Percentiles rank a stretch among this genome's conserved stretches.
Evolutionary conservation across 306 rosid species (phyloP).

Genomic region (Pueraria montana): DNA sequence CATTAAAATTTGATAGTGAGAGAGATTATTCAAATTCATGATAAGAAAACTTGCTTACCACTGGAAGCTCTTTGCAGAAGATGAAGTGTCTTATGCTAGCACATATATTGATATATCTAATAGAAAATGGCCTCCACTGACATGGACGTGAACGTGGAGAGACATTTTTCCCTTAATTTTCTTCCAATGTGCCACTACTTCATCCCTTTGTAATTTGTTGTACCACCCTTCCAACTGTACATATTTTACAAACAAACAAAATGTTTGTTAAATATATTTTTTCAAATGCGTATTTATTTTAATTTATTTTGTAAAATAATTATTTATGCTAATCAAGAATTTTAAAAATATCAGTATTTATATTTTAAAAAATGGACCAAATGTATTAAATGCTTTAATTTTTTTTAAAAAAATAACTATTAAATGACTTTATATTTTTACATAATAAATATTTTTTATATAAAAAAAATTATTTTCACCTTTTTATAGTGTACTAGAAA

Average conservation of each 20-base stretch:
- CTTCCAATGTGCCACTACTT: constrained; percentile 89
- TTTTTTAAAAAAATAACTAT: too few relatives aligned
- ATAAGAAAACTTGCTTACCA: constrained; percentile 58
- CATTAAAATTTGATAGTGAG: constrained; percentile 24
- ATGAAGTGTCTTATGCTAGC: constrained; percentile 83
- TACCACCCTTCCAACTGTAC: constrained; percentile 95
- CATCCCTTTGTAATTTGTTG: constrained; percentile 86
- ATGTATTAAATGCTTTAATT: too few relatives aligned
- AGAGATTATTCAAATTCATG: constrained; percentile 38
- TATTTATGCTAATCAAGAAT: too few relatives aligned
- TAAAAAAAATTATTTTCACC: too few relatives aligned
- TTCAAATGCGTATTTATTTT: not conserved
- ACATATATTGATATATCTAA: constrained; percentile 68
- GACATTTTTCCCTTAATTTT: constrained; percentile 84
- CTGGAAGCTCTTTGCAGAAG: constrained; percentile 86
- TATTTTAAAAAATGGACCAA: not conserved
- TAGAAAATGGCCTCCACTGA: constrained; percentile 88
- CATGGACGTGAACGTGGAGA: constrained; percentile 90
- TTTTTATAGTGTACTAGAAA: too few relatives aligned
- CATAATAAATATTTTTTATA: too few relatives aligned
- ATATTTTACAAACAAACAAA: not conserved
- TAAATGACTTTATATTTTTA: too few relatives aligned
- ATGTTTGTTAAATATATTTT: not conserved
- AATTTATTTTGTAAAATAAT: too few relatives aligned
- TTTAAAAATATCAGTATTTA: too few relatives aligned